Percentiles rank a stretch among this genome's conserved stretches.
These are phyloP conservation scores for Stemphylium beticola DNA, from an alignment of 2,329 filamentous ascomycete genomes.

Conservation along the genomic window DNA sequence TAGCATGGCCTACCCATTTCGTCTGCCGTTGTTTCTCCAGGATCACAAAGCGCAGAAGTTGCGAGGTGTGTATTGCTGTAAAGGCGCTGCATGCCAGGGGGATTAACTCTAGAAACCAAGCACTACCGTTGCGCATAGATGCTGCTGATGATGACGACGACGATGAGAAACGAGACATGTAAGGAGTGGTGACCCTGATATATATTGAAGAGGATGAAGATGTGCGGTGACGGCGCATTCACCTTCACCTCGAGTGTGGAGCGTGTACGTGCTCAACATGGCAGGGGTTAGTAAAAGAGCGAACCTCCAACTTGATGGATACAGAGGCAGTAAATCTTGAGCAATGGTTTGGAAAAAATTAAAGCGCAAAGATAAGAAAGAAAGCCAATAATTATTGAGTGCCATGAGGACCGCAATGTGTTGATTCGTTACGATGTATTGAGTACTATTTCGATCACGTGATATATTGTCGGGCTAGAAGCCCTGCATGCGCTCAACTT, in stretches of 20 bases:
- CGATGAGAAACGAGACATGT: too few relatives aligned
- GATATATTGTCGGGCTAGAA: neutral
- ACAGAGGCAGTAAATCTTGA: neutral
- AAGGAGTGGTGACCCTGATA: neutral
- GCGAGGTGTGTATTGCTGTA: neutral
- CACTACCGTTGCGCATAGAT: neutral
- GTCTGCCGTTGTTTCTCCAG: neutral
- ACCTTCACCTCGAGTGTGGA: conserved; percentile 3
- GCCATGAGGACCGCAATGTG: neutral
- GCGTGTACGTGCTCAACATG: neutral
- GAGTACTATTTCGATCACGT: neutral
- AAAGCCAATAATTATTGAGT: neutral
- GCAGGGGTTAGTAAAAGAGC: neutral
- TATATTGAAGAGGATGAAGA: neutral
- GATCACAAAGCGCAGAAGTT: neutral
- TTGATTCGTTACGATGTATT: neutral
- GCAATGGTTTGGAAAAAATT: neutral
- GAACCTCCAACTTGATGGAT: neutral
- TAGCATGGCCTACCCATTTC: conserved; percentile 4
- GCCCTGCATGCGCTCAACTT: neutral
- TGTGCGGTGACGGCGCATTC: conserved; percentile 6
- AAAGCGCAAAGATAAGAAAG: neutral
- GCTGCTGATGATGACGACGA: neutral
- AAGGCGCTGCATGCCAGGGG: neutral
- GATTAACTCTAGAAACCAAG: neutral